A percentile compares a stretch with the other conserved stretches of the same genome.
phyloP scores from a whole-genome alignment of 495 filamentous ascomycete genomes.

The Parmelia sp. region DNA sequence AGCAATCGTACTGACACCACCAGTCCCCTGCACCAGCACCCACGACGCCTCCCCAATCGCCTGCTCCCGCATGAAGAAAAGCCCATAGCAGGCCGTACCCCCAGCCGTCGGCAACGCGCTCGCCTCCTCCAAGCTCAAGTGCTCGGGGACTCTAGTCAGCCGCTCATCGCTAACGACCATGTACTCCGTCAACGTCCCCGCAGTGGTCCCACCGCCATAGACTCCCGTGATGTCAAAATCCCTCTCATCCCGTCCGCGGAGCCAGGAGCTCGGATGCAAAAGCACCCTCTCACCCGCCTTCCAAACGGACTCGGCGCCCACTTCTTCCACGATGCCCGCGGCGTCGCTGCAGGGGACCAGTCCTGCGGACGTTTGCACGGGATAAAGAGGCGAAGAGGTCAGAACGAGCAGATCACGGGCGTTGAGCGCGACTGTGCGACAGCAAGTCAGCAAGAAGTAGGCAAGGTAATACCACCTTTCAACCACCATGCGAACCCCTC shows the following conservation, averaged over 20 bases:
- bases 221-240: neutral
- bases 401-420: neutral
- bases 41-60: neutral
- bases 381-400: neutral
- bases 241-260: neutral
- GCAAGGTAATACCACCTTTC: neutral
- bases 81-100: neutral
- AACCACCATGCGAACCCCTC: neutral
- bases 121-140: constrained; percentile 2
- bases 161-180: constrained; percentile 1
- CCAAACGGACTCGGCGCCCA: neutral
- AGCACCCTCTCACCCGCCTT: neutral
- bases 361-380: neutral
- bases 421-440: neutral
- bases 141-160: neutral
- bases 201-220: neutral
- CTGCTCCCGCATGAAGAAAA: neutral
- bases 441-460: neutral
- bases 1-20: constrained; percentile 3
- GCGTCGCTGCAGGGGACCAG: neutral
- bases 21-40: constrained; percentile 1
- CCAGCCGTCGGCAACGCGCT: neutral
- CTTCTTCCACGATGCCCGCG: neutral
- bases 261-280: neutral
- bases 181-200: neutral